These are phyloP conservation scores for Podosphaera fusca DNA, from an alignment of 2,329 filamentous ascomycete genomes.

Conservation along the genomic window DNA sequence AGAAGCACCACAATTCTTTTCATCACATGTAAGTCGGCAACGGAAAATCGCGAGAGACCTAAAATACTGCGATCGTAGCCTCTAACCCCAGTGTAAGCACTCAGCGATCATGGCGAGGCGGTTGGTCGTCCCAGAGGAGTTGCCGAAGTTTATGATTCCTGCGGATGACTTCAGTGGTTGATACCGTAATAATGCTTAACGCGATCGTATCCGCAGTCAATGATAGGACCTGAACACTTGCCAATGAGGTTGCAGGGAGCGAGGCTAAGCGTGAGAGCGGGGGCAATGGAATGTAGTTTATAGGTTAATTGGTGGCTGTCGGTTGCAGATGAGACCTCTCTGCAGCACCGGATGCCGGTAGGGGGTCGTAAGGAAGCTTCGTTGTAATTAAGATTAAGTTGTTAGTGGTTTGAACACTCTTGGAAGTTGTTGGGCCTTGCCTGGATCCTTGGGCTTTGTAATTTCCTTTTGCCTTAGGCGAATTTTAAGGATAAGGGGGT, in stretches of 20 bases:
- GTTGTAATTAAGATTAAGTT: background rate
- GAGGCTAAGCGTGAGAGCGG: background rate
- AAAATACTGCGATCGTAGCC: constrained; percentile 13
- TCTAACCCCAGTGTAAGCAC: constrained; percentile 18
- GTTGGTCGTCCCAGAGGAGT: background rate
- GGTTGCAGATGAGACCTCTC: background rate
- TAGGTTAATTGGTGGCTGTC: background rate
- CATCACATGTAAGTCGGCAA: background rate
- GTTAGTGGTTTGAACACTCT: background rate
- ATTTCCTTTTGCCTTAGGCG: constrained; percentile 1
- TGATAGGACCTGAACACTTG: background rate
- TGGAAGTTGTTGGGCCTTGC: background rate
- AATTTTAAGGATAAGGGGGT: background rate
- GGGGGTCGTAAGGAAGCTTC: too few species aligned
- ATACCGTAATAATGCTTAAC: too few species aligned
- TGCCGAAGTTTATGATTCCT: background rate
- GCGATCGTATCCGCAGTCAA: background rate
- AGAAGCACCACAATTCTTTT: background rate
- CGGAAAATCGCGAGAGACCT: constrained; percentile 2
- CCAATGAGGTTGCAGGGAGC: background rate
- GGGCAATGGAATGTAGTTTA: background rate
- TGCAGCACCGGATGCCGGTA: too few species aligned
- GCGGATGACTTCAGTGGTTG: too few species aligned
- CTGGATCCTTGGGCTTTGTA: background rate
- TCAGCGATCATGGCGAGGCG: constrained; percentile 24